Percentiles rank a stretch among this genome's conserved stretches.
Conservation (phyloP, 352 stramenopile species). For the Phytophthora boehmeriae region DNA sequence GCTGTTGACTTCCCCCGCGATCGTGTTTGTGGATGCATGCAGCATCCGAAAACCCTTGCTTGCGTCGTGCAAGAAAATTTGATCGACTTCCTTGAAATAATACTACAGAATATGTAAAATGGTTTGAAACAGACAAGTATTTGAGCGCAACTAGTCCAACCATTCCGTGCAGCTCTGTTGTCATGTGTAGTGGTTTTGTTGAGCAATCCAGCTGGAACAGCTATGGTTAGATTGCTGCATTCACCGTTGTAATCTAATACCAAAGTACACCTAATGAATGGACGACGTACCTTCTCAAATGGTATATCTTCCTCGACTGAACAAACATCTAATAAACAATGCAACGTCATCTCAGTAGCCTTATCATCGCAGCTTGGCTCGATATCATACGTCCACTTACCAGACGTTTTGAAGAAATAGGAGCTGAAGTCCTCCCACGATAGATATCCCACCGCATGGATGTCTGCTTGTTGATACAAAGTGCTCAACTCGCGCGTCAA, state of each 20-base stretch:
- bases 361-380: neutral
- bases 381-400: conserved; percentile 16
- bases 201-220: conserved; percentile 27
- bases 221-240: neutral
- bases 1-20: conserved; percentile 18
- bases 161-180: conserved; percentile 51
- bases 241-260: neutral
- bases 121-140: neutral
- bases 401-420: conserved; percentile 46
- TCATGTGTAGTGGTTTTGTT: conserved; percentile 40
- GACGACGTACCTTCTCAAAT: conserved; percentile 9
- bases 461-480: conserved; percentile 49
- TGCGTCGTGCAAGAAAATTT: conserved; percentile 44
- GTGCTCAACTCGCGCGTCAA: conserved; percentile 40
- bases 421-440: conserved; percentile 56
- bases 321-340: conserved; percentile 4
- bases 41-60: conserved; percentile 47
- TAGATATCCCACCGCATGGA: conserved; percentile 31
- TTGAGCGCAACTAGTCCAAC: conserved; percentile 16
- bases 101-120: conserved; percentile 8
- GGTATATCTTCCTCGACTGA: conserved; percentile 7
- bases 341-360: neutral
- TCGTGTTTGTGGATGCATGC: conserved; percentile 28
- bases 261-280: neutral
- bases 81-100: conserved; percentile 46